Evolutionary conservation across 2,329 filamentous ascomycete genomes (phyloP), one percentile per base, ranked within the genome.

Genomic region (Cucurbitaria berberidis): DNA sequence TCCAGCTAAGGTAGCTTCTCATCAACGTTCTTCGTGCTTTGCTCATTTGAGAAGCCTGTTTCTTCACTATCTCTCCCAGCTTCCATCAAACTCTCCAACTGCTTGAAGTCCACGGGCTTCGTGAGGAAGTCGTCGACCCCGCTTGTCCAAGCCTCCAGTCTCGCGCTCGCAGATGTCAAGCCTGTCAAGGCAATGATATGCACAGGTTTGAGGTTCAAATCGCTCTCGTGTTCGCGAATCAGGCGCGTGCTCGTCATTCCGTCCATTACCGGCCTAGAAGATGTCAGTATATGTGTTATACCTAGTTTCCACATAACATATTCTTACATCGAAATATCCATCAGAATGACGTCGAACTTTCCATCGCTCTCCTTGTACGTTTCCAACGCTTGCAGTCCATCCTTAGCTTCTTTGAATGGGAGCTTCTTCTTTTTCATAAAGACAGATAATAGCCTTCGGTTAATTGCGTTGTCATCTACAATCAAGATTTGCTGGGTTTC

Each of bases 391-490:
- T 65, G 48, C 2, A 63, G 57, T 2, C 69, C 69, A 42, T 72
- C 67, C 26, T 58, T 58, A 5, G 67, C 66, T 53, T 66, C 60
- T 10, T 48, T 32, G 51, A 57, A 68, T 2, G 42, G n/a, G 2
- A 64, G 43, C 7, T 57, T 57, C 21, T 52, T 49, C 34, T 63
- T 67, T 19, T 63, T 68, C 50, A 68, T 46, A 48, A 68, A 70
- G 1, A 63, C 59, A 13, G 52, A 55, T 15, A 72, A 58, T 26
- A 72, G 59, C 55, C 66, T 19, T 7, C 72, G 55, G 29, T 76
- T 76, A 24, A 76, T 64, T 1, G 62, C 38, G 41, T 76, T 76
- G 44, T 75, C 74, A 45, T 76, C 74, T 0, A 72, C 69, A 1
- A 75, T 63, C 1, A 75, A 62, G 7, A 72, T 53, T 19, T 58